Percentiles rank a stretch among this genome's conserved stretches.
Evolutionary conservation across 495 filamentous ascomycete genomes (phyloP).

Genomic region (Xylaria scruposa): DNA sequence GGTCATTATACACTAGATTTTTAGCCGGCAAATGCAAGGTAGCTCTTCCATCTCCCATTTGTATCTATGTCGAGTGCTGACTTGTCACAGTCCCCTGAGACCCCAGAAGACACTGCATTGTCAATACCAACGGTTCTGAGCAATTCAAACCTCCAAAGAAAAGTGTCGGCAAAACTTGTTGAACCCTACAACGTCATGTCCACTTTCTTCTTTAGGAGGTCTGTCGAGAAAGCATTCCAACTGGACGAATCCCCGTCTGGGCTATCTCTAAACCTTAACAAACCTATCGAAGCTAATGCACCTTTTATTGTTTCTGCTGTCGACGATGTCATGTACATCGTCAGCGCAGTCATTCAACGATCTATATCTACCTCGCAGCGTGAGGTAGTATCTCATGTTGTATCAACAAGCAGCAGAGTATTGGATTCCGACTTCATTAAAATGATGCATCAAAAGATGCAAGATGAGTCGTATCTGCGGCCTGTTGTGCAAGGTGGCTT

Average conservation of each 20-base stretch:
- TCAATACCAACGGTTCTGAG: constrained; percentile 71
- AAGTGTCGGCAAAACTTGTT: constrained; percentile 74
- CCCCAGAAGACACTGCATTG: constrained; percentile 54
- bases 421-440: constrained; percentile 92
- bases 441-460: constrained; percentile 97
- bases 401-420: constrained; percentile 83
- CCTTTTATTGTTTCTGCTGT: constrained; percentile 95
- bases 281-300: constrained; percentile 70
- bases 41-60: constrained; percentile 26
- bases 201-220: constrained; percentile 94
- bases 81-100: constrained; percentile 48
- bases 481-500: constrained; percentile 73
- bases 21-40: constrained; percentile 83
- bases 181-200: constrained; percentile 86
- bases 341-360: constrained; percentile 86
- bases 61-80: constrained; percentile 22
- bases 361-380: constrained; percentile 84
- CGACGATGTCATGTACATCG: constrained; percentile 99
- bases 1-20: constrained; percentile 92
- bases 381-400: constrained; percentile 73
- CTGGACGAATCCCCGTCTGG: constrained; percentile 91
- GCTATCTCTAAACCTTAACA: constrained; percentile 74
- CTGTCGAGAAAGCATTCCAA: constrained; percentile 96
- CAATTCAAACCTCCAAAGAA: constrained; percentile 76
- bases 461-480: constrained; percentile 89